Evolutionary conservation across 768 basidiomycete genomes (phyloP).

Genomic region (Mycena vitilis): DNA sequence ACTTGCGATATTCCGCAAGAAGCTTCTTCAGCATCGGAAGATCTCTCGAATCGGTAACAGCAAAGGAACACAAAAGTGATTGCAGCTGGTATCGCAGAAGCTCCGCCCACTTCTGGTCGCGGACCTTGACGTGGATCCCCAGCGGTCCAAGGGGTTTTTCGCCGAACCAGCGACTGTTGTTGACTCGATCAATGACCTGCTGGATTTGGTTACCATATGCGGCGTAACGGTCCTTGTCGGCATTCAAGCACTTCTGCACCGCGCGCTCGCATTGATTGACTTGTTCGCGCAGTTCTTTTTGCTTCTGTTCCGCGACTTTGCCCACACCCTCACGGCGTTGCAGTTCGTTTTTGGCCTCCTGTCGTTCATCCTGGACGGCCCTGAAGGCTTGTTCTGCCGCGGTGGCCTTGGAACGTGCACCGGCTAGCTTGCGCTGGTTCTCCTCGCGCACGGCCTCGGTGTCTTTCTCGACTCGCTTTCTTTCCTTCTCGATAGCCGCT

Average conservation of each 20-base stretch:
- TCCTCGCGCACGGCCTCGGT: constrained; percentile 74
- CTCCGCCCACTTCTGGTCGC: constrained; percentile 73
- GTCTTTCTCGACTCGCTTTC: constrained; percentile 62
- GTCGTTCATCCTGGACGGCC: constrained; percentile 42
- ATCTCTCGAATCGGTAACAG: constrained; percentile 79
- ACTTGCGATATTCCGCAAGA: constrained; percentile 73
- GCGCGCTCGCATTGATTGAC: constrained; percentile 62
- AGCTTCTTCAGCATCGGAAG: constrained; percentile 66
- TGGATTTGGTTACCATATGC: constrained; percentile 75
- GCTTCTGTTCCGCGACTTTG: constrained; percentile 47
- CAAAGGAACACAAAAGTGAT: constrained; percentile 71
- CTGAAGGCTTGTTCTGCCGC: constrained; percentile 50
- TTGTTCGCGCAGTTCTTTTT: constrained; percentile 47
- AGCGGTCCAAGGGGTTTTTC: constrained; percentile 81
- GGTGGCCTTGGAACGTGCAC: constrained; percentile 53
- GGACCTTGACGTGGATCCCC: constrained; percentile 80
- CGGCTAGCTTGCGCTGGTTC: constrained; percentile 61
- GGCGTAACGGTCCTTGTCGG: constrained; percentile 67
- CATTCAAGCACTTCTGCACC: constrained; percentile 60
- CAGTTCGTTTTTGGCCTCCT: constrained; percentile 43
- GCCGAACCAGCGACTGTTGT: constrained; percentile 68
- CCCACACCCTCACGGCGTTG: constrained; percentile 51
- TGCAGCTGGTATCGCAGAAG: constrained; percentile 76
- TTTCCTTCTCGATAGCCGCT: constrained; percentile 64
- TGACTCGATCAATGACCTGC: constrained; percentile 64